Conservation (phyloP, 2,329 filamentous ascomycete genomes). For the Colletotrichum limetticola region DNA sequence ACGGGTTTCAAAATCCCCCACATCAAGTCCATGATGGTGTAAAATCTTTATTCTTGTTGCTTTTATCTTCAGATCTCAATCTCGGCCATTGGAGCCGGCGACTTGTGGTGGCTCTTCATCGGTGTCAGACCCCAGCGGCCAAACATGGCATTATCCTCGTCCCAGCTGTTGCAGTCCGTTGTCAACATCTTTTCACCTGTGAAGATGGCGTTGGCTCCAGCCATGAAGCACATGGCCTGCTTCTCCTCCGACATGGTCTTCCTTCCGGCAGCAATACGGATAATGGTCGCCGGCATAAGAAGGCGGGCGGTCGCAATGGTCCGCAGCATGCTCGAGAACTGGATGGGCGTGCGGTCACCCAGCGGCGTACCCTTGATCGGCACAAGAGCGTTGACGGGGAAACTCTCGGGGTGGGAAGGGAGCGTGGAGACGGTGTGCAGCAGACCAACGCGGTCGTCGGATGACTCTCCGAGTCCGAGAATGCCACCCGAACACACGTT, state of each 20-base stretch:
- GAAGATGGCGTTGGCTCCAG: conserved; percentile 93
- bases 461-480: conserved; percentile 82
- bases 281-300: conserved; percentile 86
- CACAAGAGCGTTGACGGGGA: conserved; percentile 91
- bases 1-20: no score
- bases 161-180: conserved; percentile 90
- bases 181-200: conserved; percentile 97
- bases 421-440: conserved; percentile 85
- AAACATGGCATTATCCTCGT: conserved; percentile 88
- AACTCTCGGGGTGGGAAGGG: conserved; percentile 86
- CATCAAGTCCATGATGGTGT: no score
- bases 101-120: conserved; percentile 69
- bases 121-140: conserved; percentile 82
- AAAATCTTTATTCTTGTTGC: neutral
- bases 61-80: neutral
- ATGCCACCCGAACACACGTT: conserved; percentile 93
- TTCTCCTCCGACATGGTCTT: conserved; percentile 89
- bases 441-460: conserved; percentile 83
- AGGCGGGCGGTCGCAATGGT: conserved; percentile 87
- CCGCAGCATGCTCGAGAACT: conserved; percentile 81
- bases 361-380: conserved; percentile 91
- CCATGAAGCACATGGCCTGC: conserved; percentile 89
- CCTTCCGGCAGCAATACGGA: conserved; percentile 85
- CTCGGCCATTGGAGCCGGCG: conserved; percentile 31
- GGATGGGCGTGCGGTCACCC: conserved; percentile 77